Evolutionary conservation across 1,139 yeast genomes (phyloP), one percentile per base, ranked within the genome.

Genomic region (Magnusiomyces magnusii): DNA sequence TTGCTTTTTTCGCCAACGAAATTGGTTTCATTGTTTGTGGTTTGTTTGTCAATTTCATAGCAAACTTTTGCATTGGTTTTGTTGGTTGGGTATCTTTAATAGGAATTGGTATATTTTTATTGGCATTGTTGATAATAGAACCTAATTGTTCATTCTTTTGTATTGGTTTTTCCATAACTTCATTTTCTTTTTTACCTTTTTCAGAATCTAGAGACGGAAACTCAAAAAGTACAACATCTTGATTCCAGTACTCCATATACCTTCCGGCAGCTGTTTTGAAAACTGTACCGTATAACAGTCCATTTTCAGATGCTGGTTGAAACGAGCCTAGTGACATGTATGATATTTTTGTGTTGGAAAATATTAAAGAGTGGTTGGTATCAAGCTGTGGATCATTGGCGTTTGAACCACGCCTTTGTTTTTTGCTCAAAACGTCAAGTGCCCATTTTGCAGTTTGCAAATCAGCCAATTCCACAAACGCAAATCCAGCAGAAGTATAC

Each of bases 321-420:
- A 59, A 59, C 9, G 61, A 53, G 3, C 61, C 59, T 41, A 59
- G 21, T 10, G 61, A 59, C 13, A 55, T 55, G 41, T 57, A 57
- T 23, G 61, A 59, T 9, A 52, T 56, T 24, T 51, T 49, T 9
- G 27, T 27, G 7, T 50, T 15, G 9, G 41, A 55, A 31, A 23
- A 21, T 15, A 9, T n/a, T 13, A 21, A 36, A 9, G 7, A 13
- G 7, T 13, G 10, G 13, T 31, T 13, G 13, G 13, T 31, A 31
- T 31, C 13, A 31, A n/a, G n/a, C n/a, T 31, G 36, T 7, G 36
- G 7, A 31, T 31, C 13, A 31, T 13, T 31, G 36, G 25, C 39
- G 21, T 28, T 39, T 9, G 36, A n/a, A n/a, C n/a, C n/a, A n/a
- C n/a, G n/a, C n/a, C n/a, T n/a, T n/a, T n/a, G n/a, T 10, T 55